phyloP scores from a whole-genome alignment of 768 basidiomycete genomes.

The Cyathus striatus region DNA sequence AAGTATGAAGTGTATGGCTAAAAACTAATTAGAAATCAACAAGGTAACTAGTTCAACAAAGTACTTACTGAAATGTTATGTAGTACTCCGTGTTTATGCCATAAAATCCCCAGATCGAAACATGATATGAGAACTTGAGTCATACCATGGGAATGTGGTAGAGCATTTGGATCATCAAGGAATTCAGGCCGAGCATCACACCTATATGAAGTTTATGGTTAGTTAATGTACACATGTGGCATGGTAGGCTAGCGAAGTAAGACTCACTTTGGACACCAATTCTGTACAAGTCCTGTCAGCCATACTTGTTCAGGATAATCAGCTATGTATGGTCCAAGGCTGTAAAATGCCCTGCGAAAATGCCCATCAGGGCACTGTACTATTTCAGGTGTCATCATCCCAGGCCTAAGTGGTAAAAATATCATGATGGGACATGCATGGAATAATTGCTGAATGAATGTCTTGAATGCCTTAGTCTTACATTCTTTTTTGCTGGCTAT shows the following conservation, averaged over 20 bases:
- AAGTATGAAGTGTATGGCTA: constrained; percentile 26
- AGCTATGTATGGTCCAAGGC: constrained; percentile 27
- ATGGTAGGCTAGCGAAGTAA: neutral
- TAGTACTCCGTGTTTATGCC: constrained; percentile 27
- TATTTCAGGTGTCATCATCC: constrained; percentile 14
- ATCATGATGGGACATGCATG: constrained; percentile 14
- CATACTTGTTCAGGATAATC: constrained; percentile 33
- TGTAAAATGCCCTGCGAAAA: constrained; percentile 19
- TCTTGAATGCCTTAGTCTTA: constrained; percentile 10
- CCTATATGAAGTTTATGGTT: constrained; percentile 6
- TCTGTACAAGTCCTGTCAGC: constrained; percentile 17
- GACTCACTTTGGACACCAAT: constrained; percentile 14
- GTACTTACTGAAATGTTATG: constrained; percentile 24
- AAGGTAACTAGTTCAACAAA: neutral
- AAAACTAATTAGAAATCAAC: neutral
- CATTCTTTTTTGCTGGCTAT: constrained; percentile 11
- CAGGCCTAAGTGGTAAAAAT: constrained; percentile 9
- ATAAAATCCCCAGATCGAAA: constrained; percentile 20
- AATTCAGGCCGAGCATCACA: constrained; percentile 15
- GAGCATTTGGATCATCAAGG: constrained; percentile 11
- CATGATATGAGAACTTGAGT: constrained; percentile 16
- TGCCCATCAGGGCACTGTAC: constrained; percentile 27
- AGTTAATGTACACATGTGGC: constrained; percentile 1
- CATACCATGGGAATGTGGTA: constrained; percentile 13
- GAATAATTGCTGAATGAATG: constrained; percentile 19